phyloP scores from a whole-genome alignment of 371 early-diverging fungal genomes.

The Mucor irregularis region DNA sequence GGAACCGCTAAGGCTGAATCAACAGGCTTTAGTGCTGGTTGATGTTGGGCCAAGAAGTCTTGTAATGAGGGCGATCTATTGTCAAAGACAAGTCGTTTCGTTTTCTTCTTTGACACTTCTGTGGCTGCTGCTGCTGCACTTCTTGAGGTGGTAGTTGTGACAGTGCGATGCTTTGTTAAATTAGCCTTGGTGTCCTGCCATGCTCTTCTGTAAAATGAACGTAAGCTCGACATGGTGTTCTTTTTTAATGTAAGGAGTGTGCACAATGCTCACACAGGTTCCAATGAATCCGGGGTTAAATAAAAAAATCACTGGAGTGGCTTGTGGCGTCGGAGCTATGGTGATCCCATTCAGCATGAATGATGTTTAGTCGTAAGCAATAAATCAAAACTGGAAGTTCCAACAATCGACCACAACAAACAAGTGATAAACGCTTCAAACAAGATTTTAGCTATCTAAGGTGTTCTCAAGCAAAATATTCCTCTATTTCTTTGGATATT shows the following conservation, averaged over 20 bases:
- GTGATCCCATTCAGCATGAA: too few species aligned
- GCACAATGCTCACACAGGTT: not conserved
- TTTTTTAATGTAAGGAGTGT: not conserved
- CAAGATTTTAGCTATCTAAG: too few species aligned
- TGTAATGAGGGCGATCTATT: conserved; percentile 69
- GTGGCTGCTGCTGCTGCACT: not conserved
- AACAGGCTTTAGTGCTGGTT: conserved; percentile 6
- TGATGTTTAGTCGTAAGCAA: too few species aligned
- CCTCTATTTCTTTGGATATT: too few species aligned
- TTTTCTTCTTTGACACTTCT: conserved; percentile 8
- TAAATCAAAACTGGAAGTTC: too few species aligned
- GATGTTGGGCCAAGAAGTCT: conserved; percentile 45
- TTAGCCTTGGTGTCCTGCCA: not conserved
- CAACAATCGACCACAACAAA: too few species aligned
- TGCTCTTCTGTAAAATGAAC: not conserved
- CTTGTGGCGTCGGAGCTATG: too few species aligned
- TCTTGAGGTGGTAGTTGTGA: not conserved
- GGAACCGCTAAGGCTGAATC: conserved; percentile 24
- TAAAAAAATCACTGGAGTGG: not conserved
- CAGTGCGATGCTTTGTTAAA: not conserved
- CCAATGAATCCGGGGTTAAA: not conserved
- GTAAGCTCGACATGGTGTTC: not conserved
- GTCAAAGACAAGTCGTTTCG: conserved; percentile 60
- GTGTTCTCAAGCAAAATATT: too few species aligned
- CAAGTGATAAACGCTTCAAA: too few species aligned